A percentile compares a stretch with the other conserved stretches of the same genome.
Conservation (phyloP, 2,329 filamentous ascomycete genomes). For the Nectriaceae sp. region DNA sequence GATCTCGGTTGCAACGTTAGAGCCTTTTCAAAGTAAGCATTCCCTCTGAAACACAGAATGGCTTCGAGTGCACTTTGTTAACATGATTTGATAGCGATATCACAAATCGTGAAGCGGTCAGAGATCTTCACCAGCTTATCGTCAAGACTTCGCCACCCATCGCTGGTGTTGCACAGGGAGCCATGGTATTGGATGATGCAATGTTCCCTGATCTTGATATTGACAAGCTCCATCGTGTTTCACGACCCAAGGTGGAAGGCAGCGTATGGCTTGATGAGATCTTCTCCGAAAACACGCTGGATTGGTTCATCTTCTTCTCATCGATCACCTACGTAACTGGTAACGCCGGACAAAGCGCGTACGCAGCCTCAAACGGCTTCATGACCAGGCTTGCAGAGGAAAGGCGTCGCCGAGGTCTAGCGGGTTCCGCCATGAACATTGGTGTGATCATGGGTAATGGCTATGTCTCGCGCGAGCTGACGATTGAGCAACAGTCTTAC, state of each 20-base stretch:
- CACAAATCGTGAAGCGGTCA: constrained; percentile 6
- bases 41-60: not conserved
- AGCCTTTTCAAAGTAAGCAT: constrained; percentile 3
- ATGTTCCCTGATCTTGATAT: constrained; percentile 33
- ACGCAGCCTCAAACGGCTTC: constrained; percentile 41
- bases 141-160: constrained; percentile 33
- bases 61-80: not conserved
- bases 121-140: constrained; percentile 15
- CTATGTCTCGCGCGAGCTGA: constrained; percentile 30
- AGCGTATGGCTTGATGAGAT: constrained; percentile 33
- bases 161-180: constrained; percentile 44
- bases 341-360: constrained; percentile 39
- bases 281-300: constrained; percentile 31
- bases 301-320: constrained; percentile 46
- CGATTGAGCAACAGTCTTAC: not conserved
- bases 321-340: constrained; percentile 38
- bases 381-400: constrained; percentile 33
- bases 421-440: constrained; percentile 43
- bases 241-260: constrained; percentile 42
- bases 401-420: constrained; percentile 33
- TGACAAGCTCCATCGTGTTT: constrained; percentile 29
- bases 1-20: constrained; percentile 5
- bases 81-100: constrained; percentile 8
- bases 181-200: constrained; percentile 45
- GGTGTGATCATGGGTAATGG: constrained; percentile 41